A percentile compares a stretch with the other conserved stretches of the same genome.
phyloP scores from a whole-genome alignment of 2,329 filamentous ascomycete species.

The Apiospora hydei region DNA sequence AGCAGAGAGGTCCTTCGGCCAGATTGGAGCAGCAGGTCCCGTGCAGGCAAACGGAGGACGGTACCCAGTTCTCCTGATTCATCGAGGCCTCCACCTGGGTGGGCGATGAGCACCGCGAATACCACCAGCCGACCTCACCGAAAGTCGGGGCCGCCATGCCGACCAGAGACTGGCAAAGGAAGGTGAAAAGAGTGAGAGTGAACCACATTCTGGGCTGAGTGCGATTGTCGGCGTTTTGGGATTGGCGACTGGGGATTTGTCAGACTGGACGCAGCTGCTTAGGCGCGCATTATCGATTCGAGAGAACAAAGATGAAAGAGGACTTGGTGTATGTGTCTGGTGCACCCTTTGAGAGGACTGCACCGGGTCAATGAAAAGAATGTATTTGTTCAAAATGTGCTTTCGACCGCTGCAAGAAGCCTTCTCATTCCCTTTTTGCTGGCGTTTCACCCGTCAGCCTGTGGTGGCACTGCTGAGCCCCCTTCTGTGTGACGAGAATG shows the following conservation, averaged over 20 bases:
- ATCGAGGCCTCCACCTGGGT: constrained; percentile 21
- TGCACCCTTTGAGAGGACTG: background rate
- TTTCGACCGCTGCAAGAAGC: background rate
- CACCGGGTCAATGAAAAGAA: background rate
- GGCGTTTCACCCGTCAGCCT: background rate
- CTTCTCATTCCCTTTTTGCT: background rate
- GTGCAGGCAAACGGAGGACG: constrained; percentile 24
- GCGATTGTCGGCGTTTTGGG: background rate
- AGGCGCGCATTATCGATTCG: background rate
- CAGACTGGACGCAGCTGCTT: background rate
- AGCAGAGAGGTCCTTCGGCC: constrained; percentile 21
- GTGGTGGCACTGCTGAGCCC: constrained; percentile 7
- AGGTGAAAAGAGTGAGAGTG: too few relatives aligned
- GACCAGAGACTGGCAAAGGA: background rate
- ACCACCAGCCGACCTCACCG: constrained; percentile 1
- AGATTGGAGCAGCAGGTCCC: constrained; percentile 26
- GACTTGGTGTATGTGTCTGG: background rate
- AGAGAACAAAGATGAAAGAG: background rate
- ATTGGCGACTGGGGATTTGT: background rate
- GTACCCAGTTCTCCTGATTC: constrained; percentile 19
- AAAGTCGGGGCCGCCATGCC: background rate
- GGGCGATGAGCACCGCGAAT: constrained; percentile 21
- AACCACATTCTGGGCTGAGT: background rate
- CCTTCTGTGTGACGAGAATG: background rate
- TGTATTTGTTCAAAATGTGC: background rate